Evolutionary conservation across 1,284 basidiomycete genomes (phyloP).

Genomic region (Trichosporon sp.): DNA sequence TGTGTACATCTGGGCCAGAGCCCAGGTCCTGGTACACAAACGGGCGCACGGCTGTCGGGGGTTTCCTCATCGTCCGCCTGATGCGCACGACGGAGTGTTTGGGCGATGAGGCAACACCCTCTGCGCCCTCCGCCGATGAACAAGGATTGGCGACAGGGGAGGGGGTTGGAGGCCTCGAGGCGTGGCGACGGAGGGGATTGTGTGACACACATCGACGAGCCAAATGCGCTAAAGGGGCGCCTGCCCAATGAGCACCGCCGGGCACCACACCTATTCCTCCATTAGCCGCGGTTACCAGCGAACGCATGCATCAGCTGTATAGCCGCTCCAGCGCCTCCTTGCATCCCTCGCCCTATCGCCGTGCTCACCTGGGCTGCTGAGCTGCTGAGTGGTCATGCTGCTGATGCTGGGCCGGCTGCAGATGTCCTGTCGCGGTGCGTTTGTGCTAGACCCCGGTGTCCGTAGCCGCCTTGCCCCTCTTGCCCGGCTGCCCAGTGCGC

Average conservation of each 20-base stretch:
- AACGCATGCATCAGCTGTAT: not conserved
- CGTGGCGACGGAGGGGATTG: not conserved
- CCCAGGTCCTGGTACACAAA: too few relatives aligned
- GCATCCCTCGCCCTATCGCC: not conserved
- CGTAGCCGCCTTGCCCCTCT: not conserved
- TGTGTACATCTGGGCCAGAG: too few relatives aligned
- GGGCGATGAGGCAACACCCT: not conserved
- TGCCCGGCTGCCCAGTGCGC: too few relatives aligned
- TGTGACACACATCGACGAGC: not conserved
- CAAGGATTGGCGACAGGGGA: too few relatives aligned
- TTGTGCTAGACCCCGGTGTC: not conserved
- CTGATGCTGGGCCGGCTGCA: too few relatives aligned
- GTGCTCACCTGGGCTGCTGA: not conserved
- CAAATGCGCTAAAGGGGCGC: not conserved
- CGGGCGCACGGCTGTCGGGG: too few relatives aligned
- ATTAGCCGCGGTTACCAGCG: conserved; percentile 2
- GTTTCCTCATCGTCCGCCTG: too few relatives aligned
- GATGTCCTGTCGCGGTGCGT: not conserved
- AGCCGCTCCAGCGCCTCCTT: not conserved
- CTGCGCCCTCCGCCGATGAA: not conserved
- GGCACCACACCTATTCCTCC: not conserved
- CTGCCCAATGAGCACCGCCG: not conserved
- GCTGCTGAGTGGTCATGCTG: too few relatives aligned
- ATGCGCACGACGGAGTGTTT: too few relatives aligned
- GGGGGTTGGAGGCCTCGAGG: not conserved